These are phyloP conservation scores for Vanilla planifolia DNA, from an alignment of 106 monocot genomes.

Conservation along the genomic window DNA sequence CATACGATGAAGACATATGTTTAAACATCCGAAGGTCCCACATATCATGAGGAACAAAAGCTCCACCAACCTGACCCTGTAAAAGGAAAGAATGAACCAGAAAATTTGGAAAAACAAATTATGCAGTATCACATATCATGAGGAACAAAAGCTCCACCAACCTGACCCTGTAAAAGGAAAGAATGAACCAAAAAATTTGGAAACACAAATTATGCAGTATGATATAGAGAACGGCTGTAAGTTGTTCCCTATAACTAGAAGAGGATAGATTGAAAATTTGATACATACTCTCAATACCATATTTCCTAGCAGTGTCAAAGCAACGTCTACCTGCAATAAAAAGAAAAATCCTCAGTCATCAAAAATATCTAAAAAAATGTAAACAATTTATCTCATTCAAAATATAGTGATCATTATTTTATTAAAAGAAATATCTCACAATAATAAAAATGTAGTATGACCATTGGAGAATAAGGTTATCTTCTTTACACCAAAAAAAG, in stretches of 20 bases:
- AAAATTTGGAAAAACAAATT: no score
- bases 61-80: constrained; percentile 44
- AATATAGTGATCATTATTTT: no score
- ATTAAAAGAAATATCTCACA: no score
- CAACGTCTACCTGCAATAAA: constrained; percentile 66
- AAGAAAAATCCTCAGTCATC: neutral
- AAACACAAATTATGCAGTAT: neutral
- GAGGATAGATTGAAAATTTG: neutral
- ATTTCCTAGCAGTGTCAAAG: constrained; percentile 51
- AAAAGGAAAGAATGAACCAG: neutral
- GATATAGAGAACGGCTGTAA: neutral
- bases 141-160: constrained; percentile 41
- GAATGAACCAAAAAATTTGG: neutral
- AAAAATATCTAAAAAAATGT: no score
- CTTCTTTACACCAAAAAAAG: no score
- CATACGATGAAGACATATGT: constrained; percentile 63
- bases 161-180: constrained; percentile 34
- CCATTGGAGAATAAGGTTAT: no score
- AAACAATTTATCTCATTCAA: no score
- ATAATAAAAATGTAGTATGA: no score
- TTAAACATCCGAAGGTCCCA: constrained; percentile 88
- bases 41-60: constrained; percentile 63
- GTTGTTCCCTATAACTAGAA: neutral
- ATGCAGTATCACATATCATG: constrained; percentile 50
- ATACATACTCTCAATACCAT: constrained; percentile 45